These are phyloP conservation scores for Solanum gracilifrons DNA, from an alignment of 257 asterid species.

Conservation along the genomic window DNA sequence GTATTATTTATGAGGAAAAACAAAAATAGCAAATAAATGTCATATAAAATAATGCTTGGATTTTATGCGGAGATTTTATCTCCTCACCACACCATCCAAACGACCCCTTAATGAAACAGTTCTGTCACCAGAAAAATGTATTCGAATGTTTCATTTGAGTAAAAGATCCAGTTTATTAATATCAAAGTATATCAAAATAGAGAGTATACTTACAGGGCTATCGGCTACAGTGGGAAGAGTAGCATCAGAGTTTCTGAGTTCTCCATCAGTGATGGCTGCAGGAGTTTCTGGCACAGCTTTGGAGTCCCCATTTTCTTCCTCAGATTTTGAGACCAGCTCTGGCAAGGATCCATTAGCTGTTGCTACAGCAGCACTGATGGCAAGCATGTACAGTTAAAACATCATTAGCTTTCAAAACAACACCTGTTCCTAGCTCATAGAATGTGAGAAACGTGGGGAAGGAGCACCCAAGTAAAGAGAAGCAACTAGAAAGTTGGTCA, in stretches of 20 bases:
- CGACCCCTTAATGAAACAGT: not conserved
- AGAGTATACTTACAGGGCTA: not conserved
- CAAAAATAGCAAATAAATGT: not conserved
- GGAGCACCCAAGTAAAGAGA: not conserved
- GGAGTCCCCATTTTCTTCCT: conserved; percentile 30
- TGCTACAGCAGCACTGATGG: conserved; percentile 44
- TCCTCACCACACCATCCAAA: not conserved
- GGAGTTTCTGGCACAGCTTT: conserved; percentile 17
- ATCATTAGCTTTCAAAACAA: not conserved
- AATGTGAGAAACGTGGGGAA: not conserved
- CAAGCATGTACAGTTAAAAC: not conserved
- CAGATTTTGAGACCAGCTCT: conserved; percentile 4
- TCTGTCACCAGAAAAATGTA: not conserved
- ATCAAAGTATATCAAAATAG: not conserved
- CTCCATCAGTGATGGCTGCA: conserved; percentile 16
- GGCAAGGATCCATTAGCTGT: conserved; percentile 48
- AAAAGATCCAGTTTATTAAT: not conserved
- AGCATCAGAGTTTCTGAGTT: conserved; percentile 28
- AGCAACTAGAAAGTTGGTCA: not conserved
- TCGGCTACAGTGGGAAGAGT: conserved; percentile 50
- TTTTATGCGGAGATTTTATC: not conserved
- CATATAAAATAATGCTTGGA: not conserved
- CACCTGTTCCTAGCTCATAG: not conserved
- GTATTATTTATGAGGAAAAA: not conserved
- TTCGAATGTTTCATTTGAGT: not conserved